Base-by-base conservation (phyloP, 805 yeast species). In the Saccharomyces paradoxus region DNA sequence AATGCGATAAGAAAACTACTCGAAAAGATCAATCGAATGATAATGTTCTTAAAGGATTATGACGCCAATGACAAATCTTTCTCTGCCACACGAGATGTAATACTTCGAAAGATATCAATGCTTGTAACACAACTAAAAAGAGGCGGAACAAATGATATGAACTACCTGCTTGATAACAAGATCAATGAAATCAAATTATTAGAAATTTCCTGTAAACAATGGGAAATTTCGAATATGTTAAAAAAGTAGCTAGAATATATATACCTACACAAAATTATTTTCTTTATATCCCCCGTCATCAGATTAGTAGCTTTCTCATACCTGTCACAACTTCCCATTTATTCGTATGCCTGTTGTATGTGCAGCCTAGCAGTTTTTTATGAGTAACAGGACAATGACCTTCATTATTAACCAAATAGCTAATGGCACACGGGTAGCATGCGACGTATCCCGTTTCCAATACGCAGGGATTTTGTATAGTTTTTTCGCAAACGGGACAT, bases 361-460 rank as follows among this genome's bases (percentile, higher is more conserved):
- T 74, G 67, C 96, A 90, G 6, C 89, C 88, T 32, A 90, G 67
- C 37, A 92, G 72, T 60, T 75, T 80, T 53, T 78, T 82, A 0
- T 90, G 87, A 0, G 96, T 87, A 1, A 87, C 78, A 0, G 98
- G 98, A 66, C 98, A 92, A 58, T 84, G 74, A 0, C 74, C 78
- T 49, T 76, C 78, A 47, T 62, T 58, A 48, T 79, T 77, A 29
- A 80, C 75, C 48, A 91, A 73, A 63, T 81, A 80, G 50, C 80
- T 78, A 63, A 81, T 82, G 14, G 91, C 89, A 69, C 98, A 94
- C 12, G 88, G 82, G 69, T 91, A 90, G 69, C 97, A 90, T 61
- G 86, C 87, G 0, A 89, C 96, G 58, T 82, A 84, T 0, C 99
- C 99, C 0, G 98, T 89, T 66, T 91, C 98, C 37, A 92, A 81